Evolutionary conservation across 768 basidiomycete genomes (phyloP).

Genomic region (Amanita brunnescens): DNA sequence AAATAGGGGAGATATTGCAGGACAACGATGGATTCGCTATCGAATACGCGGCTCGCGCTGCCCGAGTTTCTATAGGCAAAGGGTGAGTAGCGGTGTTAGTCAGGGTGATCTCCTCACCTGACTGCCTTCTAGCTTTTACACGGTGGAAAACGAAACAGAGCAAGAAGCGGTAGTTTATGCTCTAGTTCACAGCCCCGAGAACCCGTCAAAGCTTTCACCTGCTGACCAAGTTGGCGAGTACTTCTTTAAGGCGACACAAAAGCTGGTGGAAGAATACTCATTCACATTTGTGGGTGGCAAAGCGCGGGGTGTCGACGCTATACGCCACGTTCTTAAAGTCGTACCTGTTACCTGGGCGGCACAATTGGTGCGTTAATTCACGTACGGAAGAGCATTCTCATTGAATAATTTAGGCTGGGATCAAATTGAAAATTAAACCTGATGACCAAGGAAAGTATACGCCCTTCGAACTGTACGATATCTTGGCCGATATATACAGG

Average conservation of each 20-base stretch:
- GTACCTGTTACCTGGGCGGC: conserved; percentile 68
- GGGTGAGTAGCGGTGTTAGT: conserved; percentile 36
- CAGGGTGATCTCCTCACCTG: not conserved
- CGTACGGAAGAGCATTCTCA: not conserved
- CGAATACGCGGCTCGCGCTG: conserved; percentile 42
- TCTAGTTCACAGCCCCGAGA: conserved; percentile 38
- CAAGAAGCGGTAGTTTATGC: conserved; percentile 38
- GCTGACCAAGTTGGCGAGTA: conserved; percentile 44
- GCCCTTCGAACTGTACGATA: conserved; percentile 49
- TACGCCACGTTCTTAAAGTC: conserved; percentile 55
- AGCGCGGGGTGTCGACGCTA: conserved; percentile 51
- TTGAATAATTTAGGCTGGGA: conserved; percentile 45
- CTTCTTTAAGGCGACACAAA: conserved; percentile 58
- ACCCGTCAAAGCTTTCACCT: conserved; percentile 8
- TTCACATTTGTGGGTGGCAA: conserved; percentile 50
- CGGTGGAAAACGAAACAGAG: conserved; percentile 43
- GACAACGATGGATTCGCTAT: conserved; percentile 34
- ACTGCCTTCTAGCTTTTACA: conserved; percentile 49
- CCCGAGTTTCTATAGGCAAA: conserved; percentile 44
- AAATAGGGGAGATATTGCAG: conserved; percentile 45
- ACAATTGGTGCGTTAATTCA: conserved; percentile 46
- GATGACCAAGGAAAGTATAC: conserved; percentile 53
- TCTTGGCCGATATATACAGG: conserved; percentile 66
- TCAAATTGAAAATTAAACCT: conserved; percentile 53
- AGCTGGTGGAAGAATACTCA: conserved; percentile 45